Evolutionary conservation across 2,329 filamentous ascomycete species (phyloP), one percentile per base, ranked within the genome.

Genomic region (Fusarium sp.): DNA sequence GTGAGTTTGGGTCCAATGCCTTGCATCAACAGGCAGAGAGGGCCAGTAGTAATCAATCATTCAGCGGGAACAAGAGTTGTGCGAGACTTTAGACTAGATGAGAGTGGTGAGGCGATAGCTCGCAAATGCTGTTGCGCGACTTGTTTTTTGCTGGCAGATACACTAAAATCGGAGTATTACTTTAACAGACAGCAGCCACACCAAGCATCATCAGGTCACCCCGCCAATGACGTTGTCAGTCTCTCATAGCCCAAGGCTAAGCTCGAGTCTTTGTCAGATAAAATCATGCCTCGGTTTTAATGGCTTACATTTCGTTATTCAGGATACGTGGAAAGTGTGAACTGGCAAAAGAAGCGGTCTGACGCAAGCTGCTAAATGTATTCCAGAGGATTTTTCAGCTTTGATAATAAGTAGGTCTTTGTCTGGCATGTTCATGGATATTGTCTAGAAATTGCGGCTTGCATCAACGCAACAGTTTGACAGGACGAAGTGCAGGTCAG

Each of bases 211-310:
- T 73, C 70, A 49, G 64, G 67, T 75, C 75, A 75, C 75, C 75
- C 75, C 75, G 73, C 75, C 75, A 77, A 77, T 77, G 75, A 77
- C 75, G 75, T 77, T 77, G 62, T 68, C 42, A 37, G 65, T 62
- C 62, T 73, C 48, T 64, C 60, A 65, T 54, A 49, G 32, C 38
- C 35, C 40, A 60, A 54, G 42, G 44, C 52, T 52, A 54, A 67
- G 38, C 35, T 55, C 33, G 37, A 64, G 35, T 48, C 53, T 60
- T 57, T 66, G 68, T 69, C 60, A 66, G 52, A 56, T 42, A 69
- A 71, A 37, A 63, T 69, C 27, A 41, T 72, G 49, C 60, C 61
- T 72, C 45, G 23, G 8, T 41, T 27, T 46, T 27, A 37, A 72
- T 41, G 27, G 53, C 56, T 57, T 55, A 30, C 46, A 30, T 42